Base-by-base conservation (phyloP, 2,329 filamentous ascomycete species). In the Pseudocercospora crystallina region DNA sequence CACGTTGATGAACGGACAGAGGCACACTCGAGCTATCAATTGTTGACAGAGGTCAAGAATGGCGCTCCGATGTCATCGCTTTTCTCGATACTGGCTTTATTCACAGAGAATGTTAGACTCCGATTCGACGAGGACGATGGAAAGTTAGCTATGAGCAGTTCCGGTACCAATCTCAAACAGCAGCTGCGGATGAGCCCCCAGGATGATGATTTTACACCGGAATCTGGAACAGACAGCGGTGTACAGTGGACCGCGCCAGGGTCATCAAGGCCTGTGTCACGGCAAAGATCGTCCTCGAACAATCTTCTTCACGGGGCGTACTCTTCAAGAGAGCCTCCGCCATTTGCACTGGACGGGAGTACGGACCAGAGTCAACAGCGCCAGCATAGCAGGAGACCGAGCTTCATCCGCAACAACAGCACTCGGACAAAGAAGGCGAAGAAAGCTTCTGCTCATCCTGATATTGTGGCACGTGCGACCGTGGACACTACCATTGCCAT, bases 401-500 rank as follows among this genome's bases (percentile, higher is more conserved):
- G 62, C 40, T 60, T 61, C 54, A 53, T 56, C 17, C 54, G 54
- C 8, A 45, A 48, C 13, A 49, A 48, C 13, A 58, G 51, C 40
- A 47, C 43, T 12, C 47, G 45, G 32, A 36, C 32, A 53, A 60
- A 57, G 51, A 58, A 37, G 43, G 51, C 68, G 34, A 71, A 63
- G 58, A 76, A 68, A 53, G 86, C 85, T 58, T 97, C 94, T 11
- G 90, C 89, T 0, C 94, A 99, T 71, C 94, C 94, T 9, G 94
- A 99, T 65, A 94, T 99, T 56, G 90, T 99, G 58, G 94, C 92
- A n/a, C 82, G 94, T 58, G 94, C 94, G 5, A 95, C 90, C 12
- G 87, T 95, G 17, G 95, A 99, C 67, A 99, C 94, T 0, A 99
- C 95, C 0, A 96, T 99, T 70, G 94, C 94, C 5, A 95, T 99